Evolutionary conservation across 371 early-diverging fungal species (phyloP).

Genomic region (Blakeslea trispora): DNA sequence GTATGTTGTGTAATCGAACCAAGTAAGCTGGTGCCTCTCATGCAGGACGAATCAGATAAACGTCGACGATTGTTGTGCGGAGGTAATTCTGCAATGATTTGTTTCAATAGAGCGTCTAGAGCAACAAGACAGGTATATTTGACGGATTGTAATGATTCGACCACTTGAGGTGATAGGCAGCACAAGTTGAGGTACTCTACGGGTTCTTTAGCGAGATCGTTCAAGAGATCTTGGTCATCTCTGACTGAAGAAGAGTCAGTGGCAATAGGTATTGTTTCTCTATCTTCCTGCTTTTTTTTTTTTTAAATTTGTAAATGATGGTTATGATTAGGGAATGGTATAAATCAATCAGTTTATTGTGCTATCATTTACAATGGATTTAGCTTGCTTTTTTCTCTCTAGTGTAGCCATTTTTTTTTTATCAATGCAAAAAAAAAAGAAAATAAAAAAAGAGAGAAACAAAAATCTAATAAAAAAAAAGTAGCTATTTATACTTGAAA

Average conservation of each 20-base stretch:
- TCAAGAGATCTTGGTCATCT: constrained; percentile 5
- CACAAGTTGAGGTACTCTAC: constrained; percentile 2
- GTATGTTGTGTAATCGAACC: constrained; percentile 37
- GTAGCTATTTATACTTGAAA: neutral
- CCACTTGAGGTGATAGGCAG: constrained; percentile 23
- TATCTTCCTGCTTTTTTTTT: constrained; percentile 5
- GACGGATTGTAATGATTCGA: constrained; percentile 37
- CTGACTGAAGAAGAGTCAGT: neutral
- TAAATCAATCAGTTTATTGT: no score
- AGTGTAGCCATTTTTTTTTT: constrained; percentile 16
- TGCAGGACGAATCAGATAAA: constrained; percentile 25
- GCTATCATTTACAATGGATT: neutral
- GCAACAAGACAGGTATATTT: constrained; percentile 38
- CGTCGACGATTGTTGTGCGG: constrained; percentile 17
- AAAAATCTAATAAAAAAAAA: no score
- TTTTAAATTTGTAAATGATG: no score
- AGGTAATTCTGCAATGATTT: constrained; percentile 26
- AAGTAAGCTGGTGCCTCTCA: constrained; percentile 13
- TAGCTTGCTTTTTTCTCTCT: constrained; percentile 6
- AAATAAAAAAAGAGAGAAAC: constrained; percentile 5
- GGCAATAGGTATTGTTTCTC: no score
- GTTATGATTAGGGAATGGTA: no score
- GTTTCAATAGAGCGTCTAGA: constrained; percentile 35
- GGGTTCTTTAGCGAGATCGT: constrained; percentile 15
- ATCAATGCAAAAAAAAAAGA: neutral